A percentile compares a stretch with the other conserved stretches of the same genome.
These are phyloP conservation scores for Fraxinus velutina DNA, from an alignment of 305 asterid genomes.

Conservation along the genomic window DNA sequence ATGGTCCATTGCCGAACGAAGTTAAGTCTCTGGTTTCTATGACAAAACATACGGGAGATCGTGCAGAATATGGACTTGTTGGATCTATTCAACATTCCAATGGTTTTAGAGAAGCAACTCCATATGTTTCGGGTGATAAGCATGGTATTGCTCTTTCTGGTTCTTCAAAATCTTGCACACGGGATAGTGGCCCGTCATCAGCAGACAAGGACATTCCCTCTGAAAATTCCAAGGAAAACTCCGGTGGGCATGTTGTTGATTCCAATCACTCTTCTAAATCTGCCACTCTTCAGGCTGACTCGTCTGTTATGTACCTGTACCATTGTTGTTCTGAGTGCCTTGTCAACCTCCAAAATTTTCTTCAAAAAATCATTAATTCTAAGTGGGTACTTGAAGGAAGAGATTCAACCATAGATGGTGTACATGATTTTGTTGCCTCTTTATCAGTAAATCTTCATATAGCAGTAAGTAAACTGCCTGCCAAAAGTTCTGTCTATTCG, in stretches of 20 bases:
- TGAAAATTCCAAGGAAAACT: slow-evolving; percentile 26
- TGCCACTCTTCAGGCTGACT: slow-evolving; percentile 18
- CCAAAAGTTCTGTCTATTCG: slow-evolving; percentile 22
- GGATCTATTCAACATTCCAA: slow-evolving; percentile 37
- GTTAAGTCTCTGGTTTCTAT: slow-evolving; percentile 24
- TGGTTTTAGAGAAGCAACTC: slow-evolving; percentile 41
- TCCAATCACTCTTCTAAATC: slow-evolving; percentile 21
- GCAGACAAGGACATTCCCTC: slow-evolving; percentile 27
- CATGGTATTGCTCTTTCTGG: slow-evolving; percentile 25
- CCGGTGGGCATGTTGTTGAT: slow-evolving; percentile 20
- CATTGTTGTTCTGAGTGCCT: slow-evolving; percentile 67
- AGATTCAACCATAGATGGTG: slow-evolving; percentile 51
- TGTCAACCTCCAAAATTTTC: slow-evolving; percentile 43
- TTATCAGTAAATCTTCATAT: slow-evolving; percentile 66
- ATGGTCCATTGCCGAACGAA: slow-evolving; percentile 31
- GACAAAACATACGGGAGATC: slow-evolving; percentile 28
- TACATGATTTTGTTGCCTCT: slow-evolving; percentile 66
- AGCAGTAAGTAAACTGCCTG: slow-evolving; percentile 41
- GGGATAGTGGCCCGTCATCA: slow-evolving; percentile 22
- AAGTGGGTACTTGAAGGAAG: slow-evolving; percentile 42
- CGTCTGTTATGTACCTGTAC: slow-evolving; percentile 45
- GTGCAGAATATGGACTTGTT: slow-evolving; percentile 24
- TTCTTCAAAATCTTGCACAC: slow-evolving; percentile 19
- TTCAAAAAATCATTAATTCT: slow-evolving; percentile 36
- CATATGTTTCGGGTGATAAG: slow-evolving; percentile 25